phyloP scores from a whole-genome alignment of 1,284 basidiomycete genomes.

The Dichomitus squalens region DNA sequence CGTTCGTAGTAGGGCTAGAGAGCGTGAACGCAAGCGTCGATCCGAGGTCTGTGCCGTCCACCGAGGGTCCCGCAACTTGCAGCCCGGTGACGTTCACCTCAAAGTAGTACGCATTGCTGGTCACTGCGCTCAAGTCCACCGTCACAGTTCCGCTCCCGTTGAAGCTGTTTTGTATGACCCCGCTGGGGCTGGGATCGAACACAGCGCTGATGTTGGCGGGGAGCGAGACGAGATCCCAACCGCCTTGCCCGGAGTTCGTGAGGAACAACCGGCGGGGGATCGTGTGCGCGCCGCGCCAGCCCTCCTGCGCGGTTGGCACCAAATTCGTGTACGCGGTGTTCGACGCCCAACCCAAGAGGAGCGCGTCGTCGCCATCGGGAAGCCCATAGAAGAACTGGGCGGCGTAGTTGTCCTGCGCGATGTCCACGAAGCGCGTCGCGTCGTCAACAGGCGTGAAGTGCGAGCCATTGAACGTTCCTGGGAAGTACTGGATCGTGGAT shows the following conservation, averaged over 20 bases:
- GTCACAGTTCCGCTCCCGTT: conserved; percentile 1
- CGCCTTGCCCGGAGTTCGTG: conserved; percentile 1
- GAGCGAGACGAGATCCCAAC: conserved; percentile 15
- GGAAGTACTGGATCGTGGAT: conserved; percentile 19
- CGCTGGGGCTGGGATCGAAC: background rate
- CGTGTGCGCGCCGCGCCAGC: conserved; percentile 22
- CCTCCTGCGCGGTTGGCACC: conserved; percentile 16
- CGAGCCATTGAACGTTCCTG: conserved; percentile 20
- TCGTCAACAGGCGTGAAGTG: conserved; percentile 12
- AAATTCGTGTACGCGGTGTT: conserved; percentile 17
- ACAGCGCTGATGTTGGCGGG: conserved; percentile 2
- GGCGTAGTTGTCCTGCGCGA: conserved; percentile 23
- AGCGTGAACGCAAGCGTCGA: no score
- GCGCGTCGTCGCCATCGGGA: conserved; percentile 10
- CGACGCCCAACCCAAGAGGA: no score
- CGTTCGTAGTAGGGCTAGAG: no score
- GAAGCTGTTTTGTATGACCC: background rate
- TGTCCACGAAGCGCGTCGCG: conserved; percentile 14
- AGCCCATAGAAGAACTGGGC: conserved; percentile 19
- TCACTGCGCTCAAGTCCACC: conserved; percentile 11
- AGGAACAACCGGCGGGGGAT: conserved; percentile 18
- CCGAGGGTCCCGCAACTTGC: no score
- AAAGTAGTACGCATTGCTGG: conserved; percentile 12
- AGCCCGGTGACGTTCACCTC: no score
- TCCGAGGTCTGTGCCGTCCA: no score